Percentiles rank a stretch among this genome's conserved stretches.
Evolutionary conservation across 352 stramenopile species (phyloP).

Genomic region (Globisporangium lucens): DNA sequence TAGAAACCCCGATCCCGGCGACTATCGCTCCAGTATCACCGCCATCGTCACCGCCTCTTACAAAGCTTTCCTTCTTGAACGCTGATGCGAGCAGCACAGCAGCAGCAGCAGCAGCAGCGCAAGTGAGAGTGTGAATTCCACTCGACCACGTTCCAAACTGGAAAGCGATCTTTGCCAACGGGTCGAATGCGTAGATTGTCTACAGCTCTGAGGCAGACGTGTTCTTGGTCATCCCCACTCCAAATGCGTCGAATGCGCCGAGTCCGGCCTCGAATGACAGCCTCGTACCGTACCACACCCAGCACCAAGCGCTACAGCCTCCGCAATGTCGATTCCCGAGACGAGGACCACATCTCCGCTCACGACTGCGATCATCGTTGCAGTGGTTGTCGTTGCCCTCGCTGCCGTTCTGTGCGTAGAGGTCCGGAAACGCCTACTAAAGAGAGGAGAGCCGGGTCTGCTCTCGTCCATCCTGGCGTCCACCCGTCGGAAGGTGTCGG

Average conservation of each 20-base stretch:
- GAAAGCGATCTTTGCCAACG: conserved; percentile 34
- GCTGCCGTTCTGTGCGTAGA: neutral
- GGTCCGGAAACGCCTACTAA: neutral
- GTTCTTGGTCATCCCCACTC: neutral
- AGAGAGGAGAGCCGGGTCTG: neutral
- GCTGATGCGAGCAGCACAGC: conserved; percentile 15
- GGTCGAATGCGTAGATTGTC: conserved; percentile 40
- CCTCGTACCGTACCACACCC: neutral
- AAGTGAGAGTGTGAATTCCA: conserved; percentile 31
- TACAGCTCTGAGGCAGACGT: conserved; percentile 30
- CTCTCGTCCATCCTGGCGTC: conserved; percentile 6
- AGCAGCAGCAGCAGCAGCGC: conserved; percentile 8
- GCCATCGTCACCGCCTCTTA: neutral
- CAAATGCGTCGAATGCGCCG: neutral
- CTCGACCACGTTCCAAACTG: conserved; percentile 31
- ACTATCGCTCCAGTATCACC: neutral
- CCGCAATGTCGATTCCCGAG: neutral
- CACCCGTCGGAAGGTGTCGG: neutral
- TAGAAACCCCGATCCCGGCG: neutral
- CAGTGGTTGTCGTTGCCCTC: neutral
- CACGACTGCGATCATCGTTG: neutral
- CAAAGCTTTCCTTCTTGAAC: neutral
- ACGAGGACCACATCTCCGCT: neutral
- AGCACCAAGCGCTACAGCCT: neutral
- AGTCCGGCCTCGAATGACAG: neutral